Conservation (phyloP, 2,329 filamentous ascomycete species). For the Claviceps sp. region DNA sequence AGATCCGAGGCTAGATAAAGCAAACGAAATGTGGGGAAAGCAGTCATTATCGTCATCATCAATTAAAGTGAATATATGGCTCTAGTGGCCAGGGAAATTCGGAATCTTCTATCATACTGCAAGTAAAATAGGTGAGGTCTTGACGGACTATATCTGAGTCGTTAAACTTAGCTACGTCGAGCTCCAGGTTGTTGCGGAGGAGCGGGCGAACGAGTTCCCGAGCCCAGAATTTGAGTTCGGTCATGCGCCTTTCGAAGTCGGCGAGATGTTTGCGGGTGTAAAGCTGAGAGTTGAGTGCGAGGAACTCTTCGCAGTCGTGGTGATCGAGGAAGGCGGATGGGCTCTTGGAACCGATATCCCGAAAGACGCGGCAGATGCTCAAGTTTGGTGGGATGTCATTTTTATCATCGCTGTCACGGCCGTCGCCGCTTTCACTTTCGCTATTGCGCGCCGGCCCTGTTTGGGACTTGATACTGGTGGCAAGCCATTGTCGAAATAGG, state of each 20-base stretch:
- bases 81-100: slow-evolving; percentile 34
- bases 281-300: slow-evolving; percentile 69
- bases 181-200: slow-evolving; percentile 72
- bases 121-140: slow-evolving; percentile 36
- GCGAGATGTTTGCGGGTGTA: slow-evolving; percentile 80
- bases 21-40: too few relatives aligned
- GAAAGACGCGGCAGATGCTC: slow-evolving; percentile 60
- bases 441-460: slow-evolving; percentile 24
- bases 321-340: slow-evolving; percentile 56
- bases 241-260: slow-evolving; percentile 73
- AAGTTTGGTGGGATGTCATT: slow-evolving; percentile 32
- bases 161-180: slow-evolving; percentile 44
- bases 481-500: slow-evolving; percentile 84
- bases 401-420: background rate
- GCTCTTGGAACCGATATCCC: slow-evolving; percentile 53
- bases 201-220: slow-evolving; percentile 71
- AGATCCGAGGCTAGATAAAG: too few relatives aligned
- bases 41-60: too few relatives aligned
- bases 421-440: slow-evolving; percentile 5
- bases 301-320: slow-evolving; percentile 81
- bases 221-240: slow-evolving; percentile 77
- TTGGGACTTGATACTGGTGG: slow-evolving; percentile 72
- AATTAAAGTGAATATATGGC: background rate
- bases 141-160: slow-evolving; percentile 20
- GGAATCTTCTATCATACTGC: slow-evolving; percentile 32